Percentiles rank a stretch among this genome's conserved stretches.
Conservation (phyloP, 768 basidiomycete genomes). For the Termitomyces sp. region DNA sequence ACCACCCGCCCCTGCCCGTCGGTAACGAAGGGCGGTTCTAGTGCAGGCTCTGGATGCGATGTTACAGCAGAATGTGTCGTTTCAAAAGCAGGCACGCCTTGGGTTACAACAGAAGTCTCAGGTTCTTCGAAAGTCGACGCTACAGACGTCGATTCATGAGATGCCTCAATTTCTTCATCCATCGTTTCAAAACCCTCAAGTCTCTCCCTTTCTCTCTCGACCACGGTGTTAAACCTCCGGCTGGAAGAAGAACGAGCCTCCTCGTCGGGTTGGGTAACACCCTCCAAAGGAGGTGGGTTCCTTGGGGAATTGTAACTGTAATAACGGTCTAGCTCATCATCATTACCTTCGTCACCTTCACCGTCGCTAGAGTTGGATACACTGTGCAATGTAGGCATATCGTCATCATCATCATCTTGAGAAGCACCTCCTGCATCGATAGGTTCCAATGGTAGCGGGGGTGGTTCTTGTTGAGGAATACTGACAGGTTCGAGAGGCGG, state of each 20-base stretch:
- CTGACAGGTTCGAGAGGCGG: constrained; percentile 8
- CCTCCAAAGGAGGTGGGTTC: neutral
- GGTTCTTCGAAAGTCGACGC: neutral
- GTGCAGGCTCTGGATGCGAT: neutral
- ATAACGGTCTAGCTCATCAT: constrained; percentile 2
- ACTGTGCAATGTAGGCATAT: constrained; percentile 32
- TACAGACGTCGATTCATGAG: neutral
- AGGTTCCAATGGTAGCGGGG: constrained; percentile 2
- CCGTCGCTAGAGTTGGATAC: constrained; percentile 32
- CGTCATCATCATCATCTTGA: constrained; percentile 18
- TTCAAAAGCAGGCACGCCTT: neutral
- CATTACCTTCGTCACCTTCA: constrained; percentile 16
- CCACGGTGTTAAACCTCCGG: constrained; percentile 10
- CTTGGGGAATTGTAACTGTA: neutral
- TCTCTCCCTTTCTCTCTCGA: constrained; percentile 8
- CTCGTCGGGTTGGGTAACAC: neutral
- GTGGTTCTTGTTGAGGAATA: constrained; percentile 1
- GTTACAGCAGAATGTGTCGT: neutral
- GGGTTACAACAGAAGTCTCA: neutral
- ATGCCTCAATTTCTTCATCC: neutral
- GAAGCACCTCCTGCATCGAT: neutral
- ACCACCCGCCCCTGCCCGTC: constrained; percentile 63
- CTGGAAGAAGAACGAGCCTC: neutral
- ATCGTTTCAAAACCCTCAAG: neutral
- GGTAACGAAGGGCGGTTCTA: constrained; percentile 52